Evolutionary conservation across 495 filamentous ascomycete genomes (phyloP), one percentile per base, ranked within the genome.

Genomic region (Neurospora sp.): DNA sequence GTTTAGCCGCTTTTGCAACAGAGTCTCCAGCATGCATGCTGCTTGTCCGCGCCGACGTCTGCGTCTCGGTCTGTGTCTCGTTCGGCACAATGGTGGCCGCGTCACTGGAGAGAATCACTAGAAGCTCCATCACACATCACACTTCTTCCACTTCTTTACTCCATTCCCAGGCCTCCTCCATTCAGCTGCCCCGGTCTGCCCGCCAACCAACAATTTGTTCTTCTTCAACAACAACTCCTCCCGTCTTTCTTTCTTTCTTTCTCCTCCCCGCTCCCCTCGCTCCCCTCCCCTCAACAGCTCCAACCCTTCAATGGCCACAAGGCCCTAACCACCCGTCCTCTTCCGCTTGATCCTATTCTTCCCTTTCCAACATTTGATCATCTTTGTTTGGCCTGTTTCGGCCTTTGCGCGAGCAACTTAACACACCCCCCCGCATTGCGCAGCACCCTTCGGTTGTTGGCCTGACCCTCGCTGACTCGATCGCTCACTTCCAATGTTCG

Each of bases 381-480:
- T 39, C 66, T 70, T 73, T 41, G 35, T 44, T 38, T 39, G 40
- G 16, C 18, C n/a, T 18, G 6, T 69, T 71, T 39, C 12, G 73
- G 69, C 44, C 41, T 27, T 70, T 37, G 73, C 20, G 46, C 70
- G 70, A 42, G 46, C 39, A 46, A 35, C 42, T 35, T 31, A 27
- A 46, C 71, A 35, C 37, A 62, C 31, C 27, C 42, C 42, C 18
- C 18, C 38, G 38, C 18, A 72, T 41, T 66, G 41, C 41, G 71
- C 18, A 62, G 72, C 71, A 7, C 69, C n/a, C 23, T 72, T 71
- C 70, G 40, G 73, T 71, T 46, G 44, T 70, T 71, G 46, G 54
- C 54, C 71, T 73, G 44, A 69, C 73, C 76, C 66, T 80, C 73
- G 74, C 81, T 84, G 71, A 84, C 77, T 18, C 42, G 37, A 35